phyloP scores from a whole-genome alignment of 345 rosid genomes.

The Ceriops tagal region DNA sequence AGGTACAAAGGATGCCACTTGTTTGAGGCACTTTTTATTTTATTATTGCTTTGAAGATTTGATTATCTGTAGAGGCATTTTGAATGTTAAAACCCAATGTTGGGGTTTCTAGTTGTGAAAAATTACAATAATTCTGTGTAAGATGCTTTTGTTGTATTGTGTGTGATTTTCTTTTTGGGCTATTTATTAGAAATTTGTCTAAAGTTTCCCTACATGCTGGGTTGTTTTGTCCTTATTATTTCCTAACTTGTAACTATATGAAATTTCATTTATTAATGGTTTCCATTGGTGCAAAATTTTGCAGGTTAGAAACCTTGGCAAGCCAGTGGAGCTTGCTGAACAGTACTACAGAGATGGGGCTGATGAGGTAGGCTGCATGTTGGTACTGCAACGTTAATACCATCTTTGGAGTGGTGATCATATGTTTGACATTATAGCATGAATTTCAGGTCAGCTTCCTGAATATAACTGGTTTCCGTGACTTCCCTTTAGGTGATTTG shows the following conservation, averaged over 20 bases:
- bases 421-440: constrained; percentile 6
- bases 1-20: constrained; percentile 41
- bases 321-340: constrained; percentile 89
- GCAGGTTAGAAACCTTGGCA: constrained; percentile 97
- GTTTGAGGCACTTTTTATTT: background rate
- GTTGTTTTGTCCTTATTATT: background rate
- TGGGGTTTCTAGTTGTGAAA: background rate
- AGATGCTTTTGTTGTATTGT: background rate
- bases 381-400: background rate
- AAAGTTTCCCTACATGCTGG: background rate
- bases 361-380: constrained; percentile 66
- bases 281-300: constrained; percentile 12
- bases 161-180: background rate
- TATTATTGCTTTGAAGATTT: background rate
- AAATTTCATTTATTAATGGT: background rate
- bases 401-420: constrained; percentile 1
- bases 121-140: background rate
- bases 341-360: constrained; percentile 93
- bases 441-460: constrained; percentile 77
- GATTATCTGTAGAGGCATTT: background rate
- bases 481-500: constrained; percentile 92
- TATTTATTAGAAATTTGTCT: background rate
- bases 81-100: background rate
- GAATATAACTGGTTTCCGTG: constrained; percentile 91
- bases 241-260: background rate